Base-by-base conservation (phyloP, 805 yeast genomes). In the Pichia paraexigua region DNA sequence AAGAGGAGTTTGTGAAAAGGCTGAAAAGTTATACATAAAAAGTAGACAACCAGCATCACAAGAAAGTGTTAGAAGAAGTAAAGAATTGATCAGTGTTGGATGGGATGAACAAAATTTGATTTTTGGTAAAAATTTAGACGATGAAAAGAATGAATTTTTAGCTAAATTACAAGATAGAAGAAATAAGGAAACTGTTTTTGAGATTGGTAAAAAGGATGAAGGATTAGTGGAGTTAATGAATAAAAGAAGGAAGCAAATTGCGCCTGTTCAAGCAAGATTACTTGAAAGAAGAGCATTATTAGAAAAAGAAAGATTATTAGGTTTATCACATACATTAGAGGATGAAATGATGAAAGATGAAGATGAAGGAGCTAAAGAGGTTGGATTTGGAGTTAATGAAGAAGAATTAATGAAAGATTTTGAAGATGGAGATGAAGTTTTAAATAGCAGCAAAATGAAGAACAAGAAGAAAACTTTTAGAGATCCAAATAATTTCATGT, bases 161-260 rank as follows among this genome's bases (percentile, higher is more conserved):
- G 86, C 80, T 6, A 81, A 82, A 60, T 71, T 94, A 54, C 79
- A 80, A 53, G 77, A 87, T 58, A 75, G 97, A 63, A 66, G 73
- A 43, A 73, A 80, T 47, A 85, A 87, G 60, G 98, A 94, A 64
- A 94, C 99, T 0, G 97, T 94, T 4, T 94, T 94, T 65, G 99
- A 94, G 67, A 85, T 90, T 67, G 79, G 82, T 54, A 80, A 83
- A 61, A 76, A 74, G 47, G 87, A 83, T 57, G 84, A 84, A 56
- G 78, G 82, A 47, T 74, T 89, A 63, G 84, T 87, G 41, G 84
- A 83, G 49, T 74, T 94, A 63, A 94, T 94, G 99, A 77, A 82
- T 56, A 80, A 82, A 54, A 76, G 98, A 73, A 77, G 99, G 65
- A 76, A 75, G 53, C 97, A 91, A 65, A 75, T 92, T 51, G 96